A percentile compares a stretch with the other conserved stretches of the same genome.
phyloP scores from a whole-genome alignment of 2,329 filamentous ascomycete species.

The Colletotrichum gigasporum region DNA sequence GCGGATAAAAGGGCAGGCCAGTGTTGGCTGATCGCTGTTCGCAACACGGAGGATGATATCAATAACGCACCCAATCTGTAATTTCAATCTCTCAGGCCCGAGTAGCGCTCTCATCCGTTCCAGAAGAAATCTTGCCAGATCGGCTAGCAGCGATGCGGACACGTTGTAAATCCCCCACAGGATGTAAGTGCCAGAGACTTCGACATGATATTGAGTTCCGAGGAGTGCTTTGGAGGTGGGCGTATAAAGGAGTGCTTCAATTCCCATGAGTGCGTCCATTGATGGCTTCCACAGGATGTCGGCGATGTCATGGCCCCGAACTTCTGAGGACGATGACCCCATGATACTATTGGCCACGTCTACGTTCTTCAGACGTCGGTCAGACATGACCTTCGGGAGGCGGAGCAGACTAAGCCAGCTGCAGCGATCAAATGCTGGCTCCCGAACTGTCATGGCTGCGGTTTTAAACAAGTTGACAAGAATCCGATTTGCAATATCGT shows the following conservation, averaged over 20 bases:
- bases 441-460: conserved; percentile 5
- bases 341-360: conserved; percentile 4
- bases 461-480: conserved; percentile 25
- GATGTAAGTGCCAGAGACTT: conserved; percentile 30
- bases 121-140: conserved; percentile 34
- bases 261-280: conserved; percentile 37
- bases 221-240: conserved; percentile 16
- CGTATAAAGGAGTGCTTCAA: conserved; percentile 29
- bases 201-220: conserved; percentile 11
- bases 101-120: conserved; percentile 32
- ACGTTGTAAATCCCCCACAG: conserved; percentile 12
- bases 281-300: conserved; percentile 43
- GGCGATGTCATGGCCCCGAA: background rate
- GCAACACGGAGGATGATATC: conserved; percentile 36
- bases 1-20: conserved; percentile 41
- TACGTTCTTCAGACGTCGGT: conserved; percentile 2
- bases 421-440: conserved; percentile 20
- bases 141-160: conserved; percentile 15
- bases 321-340: background rate
- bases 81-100: conserved; percentile 21
- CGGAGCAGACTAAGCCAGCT: background rate
- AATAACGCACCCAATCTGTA: conserved; percentile 29
- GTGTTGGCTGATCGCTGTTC: conserved; percentile 39
- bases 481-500: conserved; percentile 15
- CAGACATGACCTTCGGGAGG: conserved; percentile 10